phyloP scores from a whole-genome alignment of 1,284 basidiomycete species.

The Phellopilus nigrolimitatus region DNA sequence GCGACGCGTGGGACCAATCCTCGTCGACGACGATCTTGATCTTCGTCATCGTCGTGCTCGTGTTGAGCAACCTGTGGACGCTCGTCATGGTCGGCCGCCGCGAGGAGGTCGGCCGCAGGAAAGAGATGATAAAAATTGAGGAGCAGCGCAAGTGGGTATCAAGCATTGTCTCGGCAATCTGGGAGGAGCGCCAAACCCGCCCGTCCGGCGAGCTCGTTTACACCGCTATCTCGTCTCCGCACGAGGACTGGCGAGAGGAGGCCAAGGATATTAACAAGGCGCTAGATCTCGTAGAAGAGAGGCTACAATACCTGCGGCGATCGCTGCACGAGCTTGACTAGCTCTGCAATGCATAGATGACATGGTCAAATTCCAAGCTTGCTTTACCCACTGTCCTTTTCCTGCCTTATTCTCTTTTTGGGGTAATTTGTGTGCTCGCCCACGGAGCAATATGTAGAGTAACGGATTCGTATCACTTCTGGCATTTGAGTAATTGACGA shows the following conservation, averaged over 20 bases:
- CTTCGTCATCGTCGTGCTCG: constrained; percentile 64
- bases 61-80: constrained; percentile 77
- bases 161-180: constrained; percentile 59
- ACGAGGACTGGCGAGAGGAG: constrained; percentile 42
- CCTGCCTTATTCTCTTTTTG: background rate
- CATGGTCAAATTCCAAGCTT: background rate
- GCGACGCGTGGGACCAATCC: constrained; percentile 70
- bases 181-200: constrained; percentile 59
- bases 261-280: constrained; percentile 43
- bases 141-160: constrained; percentile 73
- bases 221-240: constrained; percentile 22
- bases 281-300: constrained; percentile 54
- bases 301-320: constrained; percentile 43
- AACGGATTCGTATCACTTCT: too few relatives aligned
- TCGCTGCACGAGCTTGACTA: constrained; percentile 26
- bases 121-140: constrained; percentile 52
- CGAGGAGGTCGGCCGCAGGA: constrained; percentile 50
- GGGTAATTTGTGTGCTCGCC: too few relatives aligned
- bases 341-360: background rate
- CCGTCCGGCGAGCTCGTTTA: constrained; percentile 22
- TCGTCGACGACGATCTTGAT: constrained; percentile 65
- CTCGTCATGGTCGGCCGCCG: constrained; percentile 49
- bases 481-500: too few relatives aligned
- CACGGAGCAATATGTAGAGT: too few relatives aligned
- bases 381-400: background rate